A percentile compares a stretch with the other conserved stretches of the same genome.
Evolutionary conservation across 345 rosid genomes (phyloP).

Genomic region (Eucalyptus rudis): DNA sequence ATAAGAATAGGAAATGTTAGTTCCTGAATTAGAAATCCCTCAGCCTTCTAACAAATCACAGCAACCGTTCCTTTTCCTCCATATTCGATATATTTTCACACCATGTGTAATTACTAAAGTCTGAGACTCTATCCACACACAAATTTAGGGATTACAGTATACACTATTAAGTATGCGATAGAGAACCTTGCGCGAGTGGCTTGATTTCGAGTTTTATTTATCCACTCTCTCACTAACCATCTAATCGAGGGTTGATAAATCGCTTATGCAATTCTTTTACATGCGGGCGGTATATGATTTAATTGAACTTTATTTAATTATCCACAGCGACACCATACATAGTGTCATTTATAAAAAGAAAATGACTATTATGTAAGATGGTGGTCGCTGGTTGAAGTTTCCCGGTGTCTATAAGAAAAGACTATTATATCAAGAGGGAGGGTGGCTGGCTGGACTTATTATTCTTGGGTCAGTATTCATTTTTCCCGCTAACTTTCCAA

Average conservation of each 20-base stretch:
- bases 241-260: not conserved
- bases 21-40: not conserved
- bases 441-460: not conserved
- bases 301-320: not conserved
- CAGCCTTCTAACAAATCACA: too few relatives aligned
- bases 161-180: not conserved
- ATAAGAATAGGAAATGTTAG: not conserved
- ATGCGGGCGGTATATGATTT: rapidly evolving
- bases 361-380: not conserved
- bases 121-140: not conserved
- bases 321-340: not conserved
- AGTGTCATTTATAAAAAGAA: not conserved
- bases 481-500: not conserved
- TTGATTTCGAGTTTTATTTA: not conserved
- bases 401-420: too few relatives aligned
- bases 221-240: not conserved
- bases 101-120: not conserved
- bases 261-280: not conserved
- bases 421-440: not conserved
- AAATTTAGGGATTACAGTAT: not conserved
- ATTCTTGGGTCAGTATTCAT: not conserved
- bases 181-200: not conserved
- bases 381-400: too few relatives aligned
- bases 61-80: not conserved
- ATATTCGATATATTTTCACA: not conserved